phyloP scores from a whole-genome alignment of 2,329 filamentous ascomycete genomes.

The Leptographium radiaticola region DNA sequence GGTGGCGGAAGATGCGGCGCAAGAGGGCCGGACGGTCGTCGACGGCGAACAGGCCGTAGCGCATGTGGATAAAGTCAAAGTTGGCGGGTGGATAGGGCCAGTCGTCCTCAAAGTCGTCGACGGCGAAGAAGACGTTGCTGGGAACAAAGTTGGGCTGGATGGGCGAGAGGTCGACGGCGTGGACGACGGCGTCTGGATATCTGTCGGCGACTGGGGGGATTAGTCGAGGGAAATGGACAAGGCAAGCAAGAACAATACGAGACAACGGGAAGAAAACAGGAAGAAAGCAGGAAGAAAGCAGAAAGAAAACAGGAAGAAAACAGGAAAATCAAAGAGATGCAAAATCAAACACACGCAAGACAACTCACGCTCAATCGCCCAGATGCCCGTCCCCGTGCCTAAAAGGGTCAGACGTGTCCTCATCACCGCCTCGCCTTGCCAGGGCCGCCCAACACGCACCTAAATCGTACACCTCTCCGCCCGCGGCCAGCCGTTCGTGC shows the following conservation, averaged over 20 bases:
- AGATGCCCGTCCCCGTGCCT: conserved; percentile 39
- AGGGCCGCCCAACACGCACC: conserved; percentile 25
- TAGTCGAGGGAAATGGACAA: conserved; percentile 3
- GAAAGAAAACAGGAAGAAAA: no score
- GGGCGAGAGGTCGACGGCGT: conserved; percentile 37
- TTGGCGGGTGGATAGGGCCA: conserved; percentile 32
- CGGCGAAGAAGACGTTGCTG: conserved; percentile 35
- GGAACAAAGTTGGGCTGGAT: conserved; percentile 39
- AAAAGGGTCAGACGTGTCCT: neutral
- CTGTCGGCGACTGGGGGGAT: conserved; percentile 29
- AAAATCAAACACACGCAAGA: neutral
- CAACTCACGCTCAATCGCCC: conserved; percentile 35
- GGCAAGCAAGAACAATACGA: neutral
- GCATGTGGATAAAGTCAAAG: conserved; percentile 37
- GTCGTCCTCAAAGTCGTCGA: conserved; percentile 39
- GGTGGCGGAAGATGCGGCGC: conserved; percentile 28
- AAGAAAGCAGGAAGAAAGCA: neutral
- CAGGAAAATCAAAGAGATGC: neutral
- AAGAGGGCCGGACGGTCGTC: conserved; percentile 27
- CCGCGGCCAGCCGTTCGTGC: conserved; percentile 21
- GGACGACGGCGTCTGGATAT: conserved; percentile 29
- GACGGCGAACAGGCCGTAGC: conserved; percentile 32
- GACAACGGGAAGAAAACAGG: neutral
- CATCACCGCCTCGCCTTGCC: neutral
- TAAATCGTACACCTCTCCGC: conserved; percentile 32